A percentile compares a stretch with the other conserved stretches of the same genome.
Evolutionary conservation across 2,329 filamentous ascomycete genomes (phyloP).

Genomic region (Pseudocercospora fijiensis): DNA sequence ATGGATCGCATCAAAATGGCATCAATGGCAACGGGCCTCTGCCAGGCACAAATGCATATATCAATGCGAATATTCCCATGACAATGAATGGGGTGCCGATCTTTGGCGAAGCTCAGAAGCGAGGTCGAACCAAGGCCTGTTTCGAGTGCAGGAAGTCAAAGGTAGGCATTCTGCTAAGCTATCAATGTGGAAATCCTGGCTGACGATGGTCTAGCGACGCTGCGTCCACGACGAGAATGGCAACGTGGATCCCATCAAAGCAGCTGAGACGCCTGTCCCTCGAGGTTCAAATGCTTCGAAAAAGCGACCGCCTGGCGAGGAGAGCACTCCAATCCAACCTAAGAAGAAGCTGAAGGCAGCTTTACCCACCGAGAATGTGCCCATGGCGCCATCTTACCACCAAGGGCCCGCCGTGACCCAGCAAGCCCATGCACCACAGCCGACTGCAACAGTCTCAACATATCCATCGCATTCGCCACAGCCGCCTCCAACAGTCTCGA

Average conservation of each 20-base stretch:
- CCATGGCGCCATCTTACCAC: constrained; percentile 10
- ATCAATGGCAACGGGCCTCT: constrained; percentile 24
- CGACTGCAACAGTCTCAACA: constrained; percentile 4
- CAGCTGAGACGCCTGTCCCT: constrained; percentile 60
- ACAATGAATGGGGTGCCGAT: constrained; percentile 59
- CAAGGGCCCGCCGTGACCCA: constrained; percentile 20
- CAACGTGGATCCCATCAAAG: constrained; percentile 63
- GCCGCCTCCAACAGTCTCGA: constrained; percentile 7
- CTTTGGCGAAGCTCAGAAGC: constrained; percentile 48
- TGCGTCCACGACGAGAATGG: constrained; percentile 67
- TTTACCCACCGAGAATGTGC: constrained; percentile 8
- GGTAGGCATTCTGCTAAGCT: constrained; percentile 45
- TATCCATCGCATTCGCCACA: constrained; percentile 9
- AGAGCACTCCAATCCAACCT: constrained; percentile 29
- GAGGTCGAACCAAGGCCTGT: constrained; percentile 60
- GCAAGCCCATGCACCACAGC: constrained; percentile 13
- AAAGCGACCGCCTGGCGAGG: constrained; percentile 50
- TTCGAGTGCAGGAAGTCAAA: constrained; percentile 67
- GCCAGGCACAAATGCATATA: constrained; percentile 37
- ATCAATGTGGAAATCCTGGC: not conserved
- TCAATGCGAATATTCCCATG: constrained; percentile 42
- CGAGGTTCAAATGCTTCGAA: constrained; percentile 58
- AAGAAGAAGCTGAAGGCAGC: constrained; percentile 30
- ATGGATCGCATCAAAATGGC: constrained; percentile 15
- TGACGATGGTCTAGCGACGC: constrained; percentile 51